Evolutionary conservation across 345 rosid genomes (phyloP).

Genomic region (Toxicodendron radicans): DNA sequence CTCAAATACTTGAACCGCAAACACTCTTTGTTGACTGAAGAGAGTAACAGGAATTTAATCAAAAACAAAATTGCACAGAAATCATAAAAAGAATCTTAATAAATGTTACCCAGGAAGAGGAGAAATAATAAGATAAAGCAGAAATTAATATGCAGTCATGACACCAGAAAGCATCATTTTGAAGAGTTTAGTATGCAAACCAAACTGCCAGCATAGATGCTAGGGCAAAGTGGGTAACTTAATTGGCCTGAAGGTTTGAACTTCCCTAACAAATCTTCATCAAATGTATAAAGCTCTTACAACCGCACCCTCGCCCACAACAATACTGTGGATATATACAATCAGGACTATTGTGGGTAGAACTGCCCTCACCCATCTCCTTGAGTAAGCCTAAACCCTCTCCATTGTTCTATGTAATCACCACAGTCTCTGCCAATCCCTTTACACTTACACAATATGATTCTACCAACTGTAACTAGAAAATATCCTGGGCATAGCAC

Average conservation of each 20-base stretch:
- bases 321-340: background rate
- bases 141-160: slow-evolving; percentile 8
- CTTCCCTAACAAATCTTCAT: background rate
- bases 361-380: background rate
- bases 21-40: slow-evolving; percentile 93
- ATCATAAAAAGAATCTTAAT: background rate
- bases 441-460: background rate
- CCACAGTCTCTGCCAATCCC: background rate
- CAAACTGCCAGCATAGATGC: background rate
- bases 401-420: background rate
- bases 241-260: background rate
- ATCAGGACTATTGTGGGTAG: background rate
- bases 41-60: slow-evolving; percentile 38
- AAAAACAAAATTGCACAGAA: slow-evolving; percentile 24
- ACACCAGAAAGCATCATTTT: slow-evolving; percentile 11
- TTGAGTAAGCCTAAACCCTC: background rate
- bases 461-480: background rate
- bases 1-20: slow-evolving; percentile 87
- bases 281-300: background rate
- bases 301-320: background rate
- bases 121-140: slow-evolving; percentile 14
- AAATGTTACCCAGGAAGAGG: background rate
- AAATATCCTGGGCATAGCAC: background rate
- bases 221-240: background rate
- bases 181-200: background rate